These are phyloP conservation scores for Candida fluviatilis DNA, from an alignment of 805 yeast genomes.

Conservation along the genomic window DNA sequence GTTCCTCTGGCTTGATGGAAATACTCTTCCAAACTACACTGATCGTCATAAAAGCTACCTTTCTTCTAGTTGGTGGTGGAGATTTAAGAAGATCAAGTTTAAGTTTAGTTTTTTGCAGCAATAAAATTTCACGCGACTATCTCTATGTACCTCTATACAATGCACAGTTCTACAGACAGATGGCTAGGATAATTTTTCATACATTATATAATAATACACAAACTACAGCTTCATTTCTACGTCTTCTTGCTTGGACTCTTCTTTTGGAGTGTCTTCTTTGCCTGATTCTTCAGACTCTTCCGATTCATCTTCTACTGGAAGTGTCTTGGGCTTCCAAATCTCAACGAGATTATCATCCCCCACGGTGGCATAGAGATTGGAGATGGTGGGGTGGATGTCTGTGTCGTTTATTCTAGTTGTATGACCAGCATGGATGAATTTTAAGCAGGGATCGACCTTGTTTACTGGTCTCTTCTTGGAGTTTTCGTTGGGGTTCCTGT, in stretches of 20 bases:
- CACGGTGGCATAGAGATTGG: constrained; percentile 58
- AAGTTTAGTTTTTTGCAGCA: too few species aligned
- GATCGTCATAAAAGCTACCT: too few species aligned
- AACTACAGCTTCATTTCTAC: constrained; percentile 1
- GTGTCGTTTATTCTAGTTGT: constrained; percentile 64
- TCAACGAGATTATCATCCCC: constrained; percentile 76
- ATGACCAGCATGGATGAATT: constrained; percentile 86
- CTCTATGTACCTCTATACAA: too few species aligned
- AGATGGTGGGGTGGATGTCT: constrained; percentile 60
- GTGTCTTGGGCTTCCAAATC: constrained; percentile 66
- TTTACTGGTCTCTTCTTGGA: constrained; percentile 49
- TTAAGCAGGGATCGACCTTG: constrained; percentile 66
- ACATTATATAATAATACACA: neutral
- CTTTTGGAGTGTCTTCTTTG: constrained; percentile 8
- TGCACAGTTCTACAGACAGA: too few species aligned
- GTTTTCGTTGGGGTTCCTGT: constrained; percentile 33
- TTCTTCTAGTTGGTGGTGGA: too few species aligned
- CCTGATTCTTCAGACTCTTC: constrained; percentile 24
- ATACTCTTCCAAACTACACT: constrained; percentile 21
- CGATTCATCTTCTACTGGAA: constrained; percentile 34
- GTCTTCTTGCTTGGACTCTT: constrained; percentile 5
- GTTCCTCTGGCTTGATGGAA: constrained; percentile 34
- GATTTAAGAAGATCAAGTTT: too few species aligned
- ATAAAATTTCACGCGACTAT: too few species aligned
- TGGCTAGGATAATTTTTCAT: neutral